Base-by-base conservation (phyloP, 208 protist genomes). In the Trypanosoma grayi region DNA sequence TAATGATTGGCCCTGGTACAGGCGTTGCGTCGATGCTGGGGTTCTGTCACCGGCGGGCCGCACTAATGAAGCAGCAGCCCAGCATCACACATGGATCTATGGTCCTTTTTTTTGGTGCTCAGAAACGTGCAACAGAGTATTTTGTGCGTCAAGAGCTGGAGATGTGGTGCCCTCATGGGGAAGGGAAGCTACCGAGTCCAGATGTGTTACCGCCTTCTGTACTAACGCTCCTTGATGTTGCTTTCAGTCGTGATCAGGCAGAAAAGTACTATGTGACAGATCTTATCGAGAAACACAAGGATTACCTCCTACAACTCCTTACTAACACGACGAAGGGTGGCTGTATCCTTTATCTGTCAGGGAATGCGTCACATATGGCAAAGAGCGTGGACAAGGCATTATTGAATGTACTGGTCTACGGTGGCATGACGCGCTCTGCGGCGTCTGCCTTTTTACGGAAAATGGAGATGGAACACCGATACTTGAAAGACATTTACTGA, bases 1-100 rank as follows among this genome's bases (percentile, higher is more conserved):
- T 97, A 16, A 93, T 98, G 86, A 93, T 98, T 59, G 94, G 91
- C 16, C 87, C 94, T 0, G 96, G 96, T 44, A 98, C 94, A 6
- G 96, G 96, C 25, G 75, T 96, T 8, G 86, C 87, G 0, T 77
- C 88, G 16, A 79, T 95, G 64, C 61, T 93, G 13, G 83, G 83
- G 1, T 76, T 97, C 16, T 83, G 79, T 59, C 78, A 93, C 71
- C 79, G 84, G 36, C 77, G 84, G 9, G 77, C 86, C 60, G 73
- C 71, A 9, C 45, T 92, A 16, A 75, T 87, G 72, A 74, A 79
- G 25, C 63, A 66, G 53, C 58, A 85, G 13, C 70, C 74, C 3
- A 36, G 10, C 22, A 45, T 39, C 20, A 22, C 27, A 28, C 76
- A 58, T 60, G 85, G 66, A 14, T 73, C 79, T 2, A 81, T 74